Base-by-base conservation (phyloP, 768 basidiomycete genomes). In the Lactarius trivialis region DNA sequence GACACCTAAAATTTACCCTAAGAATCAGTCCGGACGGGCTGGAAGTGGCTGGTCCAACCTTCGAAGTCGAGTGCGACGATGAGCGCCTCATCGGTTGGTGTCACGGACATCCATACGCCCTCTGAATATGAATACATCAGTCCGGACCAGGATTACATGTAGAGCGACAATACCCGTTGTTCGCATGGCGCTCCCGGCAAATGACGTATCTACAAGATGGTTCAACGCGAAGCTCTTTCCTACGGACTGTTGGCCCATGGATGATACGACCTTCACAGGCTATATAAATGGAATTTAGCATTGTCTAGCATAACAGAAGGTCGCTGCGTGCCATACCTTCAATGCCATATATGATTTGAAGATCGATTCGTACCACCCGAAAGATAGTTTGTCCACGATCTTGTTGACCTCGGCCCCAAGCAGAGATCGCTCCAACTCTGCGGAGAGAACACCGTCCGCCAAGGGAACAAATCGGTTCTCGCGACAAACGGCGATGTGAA, bases 361-460 rank as follows among this genome's bases (percentile, higher is more conserved):
- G 9, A 85, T 72, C 1, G 81, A 81, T 62, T 85, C 84, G 30
- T 85, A 85, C 85, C 84, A 85, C 1, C 83, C 83, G 58, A 85
- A 77, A 0, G 81, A 78, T 4, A 85, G 68, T 53, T 63, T 74
- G 59, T 85, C 79, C 14, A 83, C 80, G n/a, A 85, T 82, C 19
- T 74, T 76, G 21, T 76, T 77, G 30, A 85, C 79, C 45, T 83
- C 81, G 0, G 84, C 84, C 8, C 84, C 85, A 5, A 86, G 73
- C 26, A 86, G 70, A 0, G 79, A 74, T 53, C 74, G 76, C 65
- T 85, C 84, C 32, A 79, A 69, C 14, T 77, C 76, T 0, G 78
- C 64, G 0, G 82, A 84, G 51, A 72, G 75, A 0, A 84, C 76
- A 0, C 81, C 81, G 65, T 85, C 83, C 60, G 82, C 84, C 24